Percentiles rank a stretch among this genome's conserved stretches.
phyloP scores from a whole-genome alignment of 352 stramenopile genomes.

The Pythium oligandrum region DNA sequence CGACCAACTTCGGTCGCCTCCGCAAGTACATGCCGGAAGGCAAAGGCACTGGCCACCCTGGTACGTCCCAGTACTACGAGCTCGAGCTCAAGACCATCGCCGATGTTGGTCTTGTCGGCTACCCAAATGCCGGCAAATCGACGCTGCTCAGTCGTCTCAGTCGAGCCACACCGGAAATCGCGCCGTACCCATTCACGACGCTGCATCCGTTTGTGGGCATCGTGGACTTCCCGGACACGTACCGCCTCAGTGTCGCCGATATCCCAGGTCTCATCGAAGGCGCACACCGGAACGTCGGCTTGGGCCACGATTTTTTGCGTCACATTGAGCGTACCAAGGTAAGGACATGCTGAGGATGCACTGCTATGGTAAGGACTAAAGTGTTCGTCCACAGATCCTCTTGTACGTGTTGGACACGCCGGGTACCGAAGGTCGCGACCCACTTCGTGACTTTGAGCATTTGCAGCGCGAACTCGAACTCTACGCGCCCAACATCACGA shows the following conservation, averaged over 20 bases:
- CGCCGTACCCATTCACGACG: slow-evolving; percentile 97
- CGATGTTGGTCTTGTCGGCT: slow-evolving; percentile 97
- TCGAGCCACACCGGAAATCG: slow-evolving; percentile 92
- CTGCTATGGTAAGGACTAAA: neutral
- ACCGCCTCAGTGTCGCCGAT: slow-evolving; percentile 86
- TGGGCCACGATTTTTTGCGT: slow-evolving; percentile 97
- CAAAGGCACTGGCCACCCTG: slow-evolving; percentile 85
- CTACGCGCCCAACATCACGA: slow-evolving; percentile 84
- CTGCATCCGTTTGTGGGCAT: slow-evolving; percentile 94
- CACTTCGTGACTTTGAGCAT: slow-evolving; percentile 67
- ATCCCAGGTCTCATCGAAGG: slow-evolving; percentile 88
- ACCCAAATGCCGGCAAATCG: slow-evolving; percentile 98
- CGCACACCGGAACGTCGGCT: slow-evolving; percentile 93
- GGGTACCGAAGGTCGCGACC: slow-evolving; percentile 73
- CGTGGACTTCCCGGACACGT: slow-evolving; percentile 94
- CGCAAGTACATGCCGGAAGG: slow-evolving; percentile 83
- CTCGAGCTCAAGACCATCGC: slow-evolving; percentile 98
- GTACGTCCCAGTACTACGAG: slow-evolving; percentile 92
- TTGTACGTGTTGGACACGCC: slow-evolving; percentile 85
- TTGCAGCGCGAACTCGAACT: slow-evolving; percentile 84
- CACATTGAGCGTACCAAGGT: slow-evolving; percentile 99
- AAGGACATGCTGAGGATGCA: neutral
- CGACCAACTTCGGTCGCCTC: slow-evolving; percentile 72
- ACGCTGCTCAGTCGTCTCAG: slow-evolving; percentile 93
- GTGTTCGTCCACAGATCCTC: slow-evolving; percentile 46